These are phyloP conservation scores for Reutealis trisperma DNA, from an alignment of 345 rosid species.

Conservation along the genomic window DNA sequence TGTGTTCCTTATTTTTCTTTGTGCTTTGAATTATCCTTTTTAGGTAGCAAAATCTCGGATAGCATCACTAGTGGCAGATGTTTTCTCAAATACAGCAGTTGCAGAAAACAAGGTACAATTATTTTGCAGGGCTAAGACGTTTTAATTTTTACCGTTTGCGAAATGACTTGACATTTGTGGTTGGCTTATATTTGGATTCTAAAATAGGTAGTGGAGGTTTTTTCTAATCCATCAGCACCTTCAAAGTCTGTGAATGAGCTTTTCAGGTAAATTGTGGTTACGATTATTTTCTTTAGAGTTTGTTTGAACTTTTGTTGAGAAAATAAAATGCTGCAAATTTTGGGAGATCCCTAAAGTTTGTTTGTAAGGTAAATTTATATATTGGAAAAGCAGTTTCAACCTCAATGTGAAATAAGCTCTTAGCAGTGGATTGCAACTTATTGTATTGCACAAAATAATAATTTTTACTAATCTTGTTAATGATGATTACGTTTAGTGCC, in stretches of 20 bases:
- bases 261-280: slow-evolving; percentile 58
- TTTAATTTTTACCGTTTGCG: not conserved
- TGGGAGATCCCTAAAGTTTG: too few relatives aligned
- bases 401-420: too few relatives aligned
- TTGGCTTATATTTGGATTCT: not conserved
- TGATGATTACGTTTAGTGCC: slow-evolving; percentile 39
- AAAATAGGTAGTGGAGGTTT: slow-evolving; percentile 78
- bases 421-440: not conserved
- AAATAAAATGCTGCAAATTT: too few relatives aligned
- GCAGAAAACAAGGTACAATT: slow-evolving; percentile 85
- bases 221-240: slow-evolving; percentile 76
- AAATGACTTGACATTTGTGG: not conserved
- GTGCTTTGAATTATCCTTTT: slow-evolving; percentile 6
- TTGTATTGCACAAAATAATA: not conserved
- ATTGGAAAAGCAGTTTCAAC: too few relatives aligned
- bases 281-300: not conserved
- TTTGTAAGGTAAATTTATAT: too few relatives aligned
- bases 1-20: not conserved
- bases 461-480: not conserved
- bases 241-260: slow-evolving; percentile 62
- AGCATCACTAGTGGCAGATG: slow-evolving; percentile 79
- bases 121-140: not conserved
- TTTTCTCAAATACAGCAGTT: slow-evolving; percentile 78
- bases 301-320: too few relatives aligned
- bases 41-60: slow-evolving; percentile 79